These are phyloP conservation scores for Fusarium nodosum DNA, from an alignment of 2,329 filamentous ascomycete species.

Conservation along the genomic window DNA sequence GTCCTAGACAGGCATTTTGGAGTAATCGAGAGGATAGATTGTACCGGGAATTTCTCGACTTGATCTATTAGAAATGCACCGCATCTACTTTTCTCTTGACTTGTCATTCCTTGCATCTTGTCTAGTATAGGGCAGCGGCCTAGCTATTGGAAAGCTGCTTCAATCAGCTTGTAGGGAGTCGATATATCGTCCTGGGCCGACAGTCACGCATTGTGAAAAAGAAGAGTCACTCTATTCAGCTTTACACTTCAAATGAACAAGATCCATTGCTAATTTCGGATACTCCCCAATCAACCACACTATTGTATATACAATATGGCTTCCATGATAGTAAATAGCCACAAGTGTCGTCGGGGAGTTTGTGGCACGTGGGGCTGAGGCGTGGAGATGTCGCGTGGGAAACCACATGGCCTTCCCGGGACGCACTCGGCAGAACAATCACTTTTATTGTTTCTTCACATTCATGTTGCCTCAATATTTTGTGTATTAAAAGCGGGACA, in stretches of 20 bases:
- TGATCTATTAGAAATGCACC: constrained; percentile 31
- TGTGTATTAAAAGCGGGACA: background rate
- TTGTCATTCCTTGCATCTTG: background rate
- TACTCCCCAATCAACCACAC: background rate
- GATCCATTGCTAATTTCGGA: fast-evolving
- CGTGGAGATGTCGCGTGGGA: constrained; percentile 17
- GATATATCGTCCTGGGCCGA: background rate
- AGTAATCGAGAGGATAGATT: constrained; percentile 21
- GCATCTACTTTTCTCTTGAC: background rate
- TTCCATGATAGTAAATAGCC: background rate
- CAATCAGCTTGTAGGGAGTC: background rate
- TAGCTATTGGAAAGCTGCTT: background rate
- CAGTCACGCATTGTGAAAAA: background rate
- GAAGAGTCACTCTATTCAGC: background rate
- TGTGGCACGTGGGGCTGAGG: constrained; percentile 14
- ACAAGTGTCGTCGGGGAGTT: constrained; percentile 21
- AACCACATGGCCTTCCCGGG: constrained; percentile 5
- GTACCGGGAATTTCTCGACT: constrained; percentile 35
- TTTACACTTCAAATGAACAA: background rate
- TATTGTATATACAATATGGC: background rate
- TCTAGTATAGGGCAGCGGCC: fast-evolving
- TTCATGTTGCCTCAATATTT: background rate
- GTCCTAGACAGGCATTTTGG: constrained; percentile 10
- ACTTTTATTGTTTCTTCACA: background rate
- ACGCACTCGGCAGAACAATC: background rate